These are phyloP conservation scores for Purshia tridentata DNA, from an alignment of 306 rosid species.

Conservation along the genomic window DNA sequence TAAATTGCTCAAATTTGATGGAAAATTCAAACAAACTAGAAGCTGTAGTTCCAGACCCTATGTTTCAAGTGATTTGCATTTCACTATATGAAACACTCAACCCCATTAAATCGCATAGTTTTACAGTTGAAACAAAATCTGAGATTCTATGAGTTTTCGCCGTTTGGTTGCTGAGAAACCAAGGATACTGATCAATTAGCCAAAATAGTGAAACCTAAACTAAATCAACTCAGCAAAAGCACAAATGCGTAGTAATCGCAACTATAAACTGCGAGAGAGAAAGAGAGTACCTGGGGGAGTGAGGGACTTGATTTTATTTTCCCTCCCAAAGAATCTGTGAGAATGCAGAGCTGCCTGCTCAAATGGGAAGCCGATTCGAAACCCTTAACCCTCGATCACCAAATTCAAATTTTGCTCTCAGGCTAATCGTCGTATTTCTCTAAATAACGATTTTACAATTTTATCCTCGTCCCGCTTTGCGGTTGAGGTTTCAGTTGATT, in stretches of 20 bases:
- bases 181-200: not conserved
- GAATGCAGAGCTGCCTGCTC: not conserved
- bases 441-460: not conserved
- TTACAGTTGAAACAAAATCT: not conserved
- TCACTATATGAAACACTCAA: not conserved
- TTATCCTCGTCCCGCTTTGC: not conserved
- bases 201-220: not conserved
- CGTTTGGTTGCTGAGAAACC: not conserved
- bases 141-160: not conserved
- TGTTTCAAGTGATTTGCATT: not conserved
- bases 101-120: not conserved
- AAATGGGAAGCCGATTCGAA: slow-evolving; percentile 10
- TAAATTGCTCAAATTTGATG: not conserved
- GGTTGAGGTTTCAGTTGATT: too few species aligned
- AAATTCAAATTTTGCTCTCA: slow-evolving; percentile 14
- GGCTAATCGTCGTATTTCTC: not conserved
- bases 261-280: not conserved
- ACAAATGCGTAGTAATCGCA: not conserved
- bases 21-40: not conserved
- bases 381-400: slow-evolving; percentile 33
- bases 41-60: not conserved
- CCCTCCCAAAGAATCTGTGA: not conserved
- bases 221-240: not conserved
- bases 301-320: not conserved
- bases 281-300: slow-evolving; percentile 29